Base-by-base conservation (phyloP, 2,329 filamentous ascomycete genomes). In the Penicillium paneum region DNA sequence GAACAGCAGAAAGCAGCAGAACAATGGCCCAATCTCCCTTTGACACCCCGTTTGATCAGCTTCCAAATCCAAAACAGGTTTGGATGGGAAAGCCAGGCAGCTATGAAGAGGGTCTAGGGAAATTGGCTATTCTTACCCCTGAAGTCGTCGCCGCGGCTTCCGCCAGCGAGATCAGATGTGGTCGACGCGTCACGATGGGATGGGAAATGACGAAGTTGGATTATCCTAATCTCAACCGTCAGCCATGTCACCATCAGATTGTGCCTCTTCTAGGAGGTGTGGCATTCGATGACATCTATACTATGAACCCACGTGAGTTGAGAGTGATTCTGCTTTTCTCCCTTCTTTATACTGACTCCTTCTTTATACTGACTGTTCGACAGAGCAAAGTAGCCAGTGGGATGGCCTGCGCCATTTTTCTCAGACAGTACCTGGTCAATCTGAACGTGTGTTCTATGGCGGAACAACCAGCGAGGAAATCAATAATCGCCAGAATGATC, bases 141-240 rank as follows among this genome's bases (percentile, higher is more conserved):
- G 74, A 81, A 1, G 69, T 79, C 1, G 79, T 84, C 3, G 75
- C 77, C 6, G 71, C 72, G 21, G 75, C 79, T 0, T 81, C 82
- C 2, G 66, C 74, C 5, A 70, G 72, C 5, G 78, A 81, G 60
- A 83, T 84, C 60, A 74, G 71, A 36, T 79, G 77, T 0, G 82
- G 82, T 12, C 71, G 72, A 19, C 74, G 80, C 31, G 76, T 83
- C 24, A 78, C 78, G 10, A 72, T 85, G 36, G 76, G 77, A 26
- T 84, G 82, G 82, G 78, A 81, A 24, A 64, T 84, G 56, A 78
- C 76, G 19, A 83, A 84, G 61, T 69, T 83, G 3, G 80, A 84
- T 54, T 76, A 79, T 59, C 79, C 81, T 1, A 79, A 80, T 56
- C 79, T 83, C 59, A 77, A 77, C 40, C 75, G 82, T 2, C 76